These are phyloP conservation scores for Calonectria pauciramosa DNA, from an alignment of 2,329 filamentous ascomycete species.

Conservation along the genomic window DNA sequence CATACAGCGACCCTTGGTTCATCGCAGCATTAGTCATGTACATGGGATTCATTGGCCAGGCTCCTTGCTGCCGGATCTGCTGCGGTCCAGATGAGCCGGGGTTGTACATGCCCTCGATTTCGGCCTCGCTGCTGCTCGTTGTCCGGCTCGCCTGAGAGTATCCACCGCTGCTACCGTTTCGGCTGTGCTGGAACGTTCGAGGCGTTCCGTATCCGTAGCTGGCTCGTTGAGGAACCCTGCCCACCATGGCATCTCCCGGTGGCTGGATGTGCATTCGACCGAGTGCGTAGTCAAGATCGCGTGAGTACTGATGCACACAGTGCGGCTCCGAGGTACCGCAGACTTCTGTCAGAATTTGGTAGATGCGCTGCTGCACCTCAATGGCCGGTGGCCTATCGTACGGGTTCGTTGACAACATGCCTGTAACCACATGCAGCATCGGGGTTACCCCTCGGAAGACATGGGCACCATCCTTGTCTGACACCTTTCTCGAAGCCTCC, in stretches of 20 bases:
- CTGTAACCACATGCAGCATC: constrained; percentile 65
- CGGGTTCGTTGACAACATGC: constrained; percentile 68
- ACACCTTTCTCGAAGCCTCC: constrained; percentile 65
- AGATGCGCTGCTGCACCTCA: constrained; percentile 66
- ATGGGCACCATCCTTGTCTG: constrained; percentile 55
- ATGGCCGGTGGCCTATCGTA: constrained; percentile 65
- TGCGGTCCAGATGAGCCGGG: constrained; percentile 40
- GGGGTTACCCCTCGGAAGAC: constrained; percentile 66
- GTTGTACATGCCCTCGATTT: constrained; percentile 39
- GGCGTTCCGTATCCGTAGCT: constrained; percentile 50
- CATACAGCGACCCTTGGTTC: constrained; percentile 36
- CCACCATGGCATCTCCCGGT: constrained; percentile 24
- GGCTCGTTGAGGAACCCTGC: constrained; percentile 29
- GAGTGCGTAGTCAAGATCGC: constrained; percentile 48
- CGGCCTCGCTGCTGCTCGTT: constrained; percentile 49
- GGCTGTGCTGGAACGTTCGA: constrained; percentile 46
- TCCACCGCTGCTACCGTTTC: constrained; percentile 51
- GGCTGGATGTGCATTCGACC: constrained; percentile 39
- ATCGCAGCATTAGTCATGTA: constrained; percentile 33
- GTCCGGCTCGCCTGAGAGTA: constrained; percentile 52
- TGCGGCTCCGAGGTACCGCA: constrained; percentile 65
- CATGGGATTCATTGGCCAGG: constrained; percentile 40
- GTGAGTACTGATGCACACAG: constrained; percentile 65
- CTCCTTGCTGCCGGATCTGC: constrained; percentile 33
- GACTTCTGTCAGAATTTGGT: constrained; percentile 64